Evolutionary conservation across 441 rosid genomes (phyloP), one percentile per base, ranked within the genome.

Genomic region (Pelargonium australe): DNA sequence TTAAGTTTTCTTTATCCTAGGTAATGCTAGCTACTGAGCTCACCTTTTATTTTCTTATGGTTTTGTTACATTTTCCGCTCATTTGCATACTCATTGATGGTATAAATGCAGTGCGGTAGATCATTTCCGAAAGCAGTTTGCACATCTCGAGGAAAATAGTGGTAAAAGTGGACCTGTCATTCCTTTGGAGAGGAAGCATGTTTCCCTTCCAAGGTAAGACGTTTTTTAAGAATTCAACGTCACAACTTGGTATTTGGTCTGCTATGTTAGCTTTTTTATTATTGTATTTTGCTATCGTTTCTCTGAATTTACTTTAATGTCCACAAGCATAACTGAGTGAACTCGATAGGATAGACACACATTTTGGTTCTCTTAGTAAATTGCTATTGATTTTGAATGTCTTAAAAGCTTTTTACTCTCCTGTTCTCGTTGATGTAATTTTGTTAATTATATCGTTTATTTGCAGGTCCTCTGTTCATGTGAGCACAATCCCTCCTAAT

Each of bases 121-220:
- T 84, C 96, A 91, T 70, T 93, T 93, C 71, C 82, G 86, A 80
- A 93, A 86, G 84, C 98, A 90, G 78, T 90, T 93, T 80, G 87
- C 95, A 0, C 86, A 86, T 82, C 92, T 88, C 6, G 98, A 91
- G 80, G 98, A 93, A 76, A 88, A 86, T 70, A 79, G 81, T 20
- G 96, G 95, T 45, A 91, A 91, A 84, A 83, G 80, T 40, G 88
- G 78, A 49, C 86, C 90, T 25, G 88, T 80, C n/a, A 69, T 85
- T 63, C 96, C 96, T 14, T 90, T 80, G 4, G 91, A 88, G 77
- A 91, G 97, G 78, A 89, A 91, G 80, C 97, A 91, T 64, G 85
- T 73, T 16, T 93, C 98, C 53, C 91, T 91, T 70, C 98, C 98
- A 8, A 87, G 97, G 97, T 93, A 80, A 20, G 17, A 43, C 25